Conservation (phyloP, 192 early-diverging fungal species). For the Cladochytrium replicatum region DNA sequence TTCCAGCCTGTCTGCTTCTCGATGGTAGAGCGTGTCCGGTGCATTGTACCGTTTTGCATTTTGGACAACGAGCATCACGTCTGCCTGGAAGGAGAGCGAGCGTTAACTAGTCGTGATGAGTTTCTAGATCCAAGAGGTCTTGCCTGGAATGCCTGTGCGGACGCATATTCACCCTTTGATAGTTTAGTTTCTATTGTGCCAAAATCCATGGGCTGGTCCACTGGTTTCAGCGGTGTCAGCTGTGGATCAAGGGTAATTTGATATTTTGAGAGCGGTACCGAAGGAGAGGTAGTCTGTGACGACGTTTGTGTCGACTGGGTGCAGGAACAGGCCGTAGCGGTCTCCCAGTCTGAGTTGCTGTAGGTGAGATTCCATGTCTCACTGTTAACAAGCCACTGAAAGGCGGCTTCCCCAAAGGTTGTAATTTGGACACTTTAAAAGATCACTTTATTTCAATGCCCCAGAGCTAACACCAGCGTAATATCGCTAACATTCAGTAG, state of each 20-base stretch:
- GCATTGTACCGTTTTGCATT: conserved; percentile 83
- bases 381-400: too few relatives aligned
- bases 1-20: conserved; percentile 66
- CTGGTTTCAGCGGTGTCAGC: neutral
- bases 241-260: conserved; percentile 26
- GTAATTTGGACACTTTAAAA: too few relatives aligned
- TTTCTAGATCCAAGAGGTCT: conserved; percentile 2
- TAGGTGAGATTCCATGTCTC: too few relatives aligned
- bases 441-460: too few relatives aligned
- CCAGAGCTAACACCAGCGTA: too few relatives aligned
- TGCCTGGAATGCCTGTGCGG: conserved; percentile 56
- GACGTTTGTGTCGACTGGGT: conserved; percentile 67
- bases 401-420: too few relatives aligned
- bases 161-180: conserved; percentile 43
- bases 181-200: conserved; percentile 75
- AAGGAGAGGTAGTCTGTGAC: conserved; percentile 79
- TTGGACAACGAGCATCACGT: conserved; percentile 65
- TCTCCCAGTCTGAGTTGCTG: too few relatives aligned
- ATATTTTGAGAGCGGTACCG: conserved; percentile 62
- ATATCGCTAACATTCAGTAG: too few relatives aligned
- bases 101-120: neutral
- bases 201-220: neutral
- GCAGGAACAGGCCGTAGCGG: conserved; percentile 75
- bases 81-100: conserved; percentile 23
- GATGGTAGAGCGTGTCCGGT: conserved; percentile 69